phyloP scores from a whole-genome alignment of 2,329 filamentous ascomycete genomes.

The Teratosphaeriaceae sp. region DNA sequence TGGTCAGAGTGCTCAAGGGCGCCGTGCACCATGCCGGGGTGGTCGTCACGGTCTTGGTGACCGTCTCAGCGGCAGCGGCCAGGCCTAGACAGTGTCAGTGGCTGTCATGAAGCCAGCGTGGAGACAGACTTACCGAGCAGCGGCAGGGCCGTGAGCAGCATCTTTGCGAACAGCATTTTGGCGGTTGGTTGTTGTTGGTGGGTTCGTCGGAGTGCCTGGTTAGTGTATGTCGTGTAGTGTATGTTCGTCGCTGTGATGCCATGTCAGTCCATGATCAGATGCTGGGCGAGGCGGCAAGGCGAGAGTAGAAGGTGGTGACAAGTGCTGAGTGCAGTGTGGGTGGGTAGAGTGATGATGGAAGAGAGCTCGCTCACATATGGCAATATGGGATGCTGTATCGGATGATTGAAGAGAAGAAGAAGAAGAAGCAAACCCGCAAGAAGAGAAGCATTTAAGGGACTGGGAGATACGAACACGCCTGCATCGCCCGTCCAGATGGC shows the following conservation, averaged over 20 bases:
- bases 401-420: neutral
- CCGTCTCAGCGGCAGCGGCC: neutral
- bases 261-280: neutral
- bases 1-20: neutral
- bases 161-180: too few relatives aligned
- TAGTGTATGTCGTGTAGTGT: conserved; percentile 1
- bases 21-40: neutral
- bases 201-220: neutral
- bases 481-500: neutral
- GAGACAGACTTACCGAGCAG: neutral
- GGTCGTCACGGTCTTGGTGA: neutral
- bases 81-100: neutral
- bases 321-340: neutral
- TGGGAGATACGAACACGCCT: neutral
- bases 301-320: neutral
- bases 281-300: neutral
- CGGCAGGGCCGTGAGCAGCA: neutral
- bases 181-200: conserved; percentile 3
- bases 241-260: neutral
- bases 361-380: neutral
- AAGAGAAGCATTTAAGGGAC: neutral
- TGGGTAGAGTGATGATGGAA: neutral
- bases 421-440: neutral
- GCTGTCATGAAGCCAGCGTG: neutral
- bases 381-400: neutral